Conservation (phyloP, 2,329 filamentous ascomycete genomes). For the Penicillium olsonii region DNA sequence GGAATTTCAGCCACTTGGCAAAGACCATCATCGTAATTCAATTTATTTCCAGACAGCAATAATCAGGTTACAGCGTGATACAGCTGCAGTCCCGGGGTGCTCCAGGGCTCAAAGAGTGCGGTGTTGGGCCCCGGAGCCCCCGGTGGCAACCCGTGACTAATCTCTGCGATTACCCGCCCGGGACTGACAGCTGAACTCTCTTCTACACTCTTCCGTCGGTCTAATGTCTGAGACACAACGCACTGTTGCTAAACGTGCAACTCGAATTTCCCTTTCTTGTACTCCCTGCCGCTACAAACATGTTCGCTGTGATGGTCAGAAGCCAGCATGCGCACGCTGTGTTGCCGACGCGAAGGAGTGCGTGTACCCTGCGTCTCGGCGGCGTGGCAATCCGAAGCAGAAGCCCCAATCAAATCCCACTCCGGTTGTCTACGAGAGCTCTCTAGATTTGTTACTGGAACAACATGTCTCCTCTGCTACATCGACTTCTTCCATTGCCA, state of each 20-base stretch:
- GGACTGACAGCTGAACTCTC: not conserved
- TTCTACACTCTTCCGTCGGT: not conserved
- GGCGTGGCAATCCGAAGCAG: constrained; percentile 35
- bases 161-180: not conserved
- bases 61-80: no score
- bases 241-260: not conserved
- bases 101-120: no score
- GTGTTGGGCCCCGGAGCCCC: not conserved
- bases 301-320: constrained; percentile 49
- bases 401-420: not conserved
- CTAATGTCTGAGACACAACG: not conserved
- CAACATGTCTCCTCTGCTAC: not conserved
- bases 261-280: constrained; percentile 16
- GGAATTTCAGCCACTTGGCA: no score
- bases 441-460: not conserved
- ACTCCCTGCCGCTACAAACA: constrained; percentile 36
- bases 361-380: constrained; percentile 50
- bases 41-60: no score
- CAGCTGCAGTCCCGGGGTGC: no score
- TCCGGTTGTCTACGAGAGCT: not conserved
- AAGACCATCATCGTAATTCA: no score
- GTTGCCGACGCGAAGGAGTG: constrained; percentile 41
- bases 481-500: not conserved
- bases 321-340: constrained; percentile 46
- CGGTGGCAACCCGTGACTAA: not conserved